phyloP scores from a whole-genome alignment of 2,329 filamentous ascomycete species.

The Dothistroma pini region DNA sequence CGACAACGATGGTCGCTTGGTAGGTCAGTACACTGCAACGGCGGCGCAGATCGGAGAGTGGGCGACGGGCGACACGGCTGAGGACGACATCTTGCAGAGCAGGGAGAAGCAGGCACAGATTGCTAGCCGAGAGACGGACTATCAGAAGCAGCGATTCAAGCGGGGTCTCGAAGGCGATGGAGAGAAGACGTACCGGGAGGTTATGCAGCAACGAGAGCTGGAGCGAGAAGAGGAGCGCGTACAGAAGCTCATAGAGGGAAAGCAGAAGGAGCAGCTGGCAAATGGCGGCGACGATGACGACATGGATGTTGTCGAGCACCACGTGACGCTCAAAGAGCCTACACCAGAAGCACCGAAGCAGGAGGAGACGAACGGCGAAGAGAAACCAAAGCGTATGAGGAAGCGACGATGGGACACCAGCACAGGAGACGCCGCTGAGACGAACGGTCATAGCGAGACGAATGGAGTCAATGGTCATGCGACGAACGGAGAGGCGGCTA shows the following conservation, averaged over 20 bases:
- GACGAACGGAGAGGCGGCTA: slow-evolving; percentile 20
- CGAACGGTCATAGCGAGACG: slow-evolving; percentile 20
- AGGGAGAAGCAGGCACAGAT: slow-evolving; percentile 89
- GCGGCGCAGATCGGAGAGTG: slow-evolving; percentile 92
- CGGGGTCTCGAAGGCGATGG: slow-evolving; percentile 70
- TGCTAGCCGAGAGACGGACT: slow-evolving; percentile 89
- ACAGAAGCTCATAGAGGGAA: slow-evolving; percentile 72
- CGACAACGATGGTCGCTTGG: slow-evolving; percentile 64
- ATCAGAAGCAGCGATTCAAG: slow-evolving; percentile 92
- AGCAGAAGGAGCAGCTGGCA: slow-evolving; percentile 60
- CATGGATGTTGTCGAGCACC: slow-evolving; percentile 58
- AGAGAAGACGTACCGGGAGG: slow-evolving; percentile 77
- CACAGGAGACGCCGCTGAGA: slow-evolving; percentile 33
- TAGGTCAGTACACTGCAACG: slow-evolving; percentile 95
- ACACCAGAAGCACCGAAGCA: slow-evolving; percentile 45
- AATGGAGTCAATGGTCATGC: slow-evolving; percentile 3
- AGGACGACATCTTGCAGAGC: slow-evolving; percentile 84
- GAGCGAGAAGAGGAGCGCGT: slow-evolving; percentile 93
- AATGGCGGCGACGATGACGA: slow-evolving; percentile 69
- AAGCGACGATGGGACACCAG: slow-evolving; percentile 92
- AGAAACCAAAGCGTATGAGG: slow-evolving; percentile 65
- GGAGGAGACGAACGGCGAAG: slow-evolving; percentile 52
- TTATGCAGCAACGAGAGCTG: slow-evolving; percentile 86
- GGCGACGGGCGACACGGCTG: slow-evolving; percentile 80
- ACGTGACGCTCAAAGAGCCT: slow-evolving; percentile 66